These are phyloP conservation scores for Smallanthus sonchifolius DNA, from an alignment of 129 eudicot species.

Conservation along the genomic window DNA sequence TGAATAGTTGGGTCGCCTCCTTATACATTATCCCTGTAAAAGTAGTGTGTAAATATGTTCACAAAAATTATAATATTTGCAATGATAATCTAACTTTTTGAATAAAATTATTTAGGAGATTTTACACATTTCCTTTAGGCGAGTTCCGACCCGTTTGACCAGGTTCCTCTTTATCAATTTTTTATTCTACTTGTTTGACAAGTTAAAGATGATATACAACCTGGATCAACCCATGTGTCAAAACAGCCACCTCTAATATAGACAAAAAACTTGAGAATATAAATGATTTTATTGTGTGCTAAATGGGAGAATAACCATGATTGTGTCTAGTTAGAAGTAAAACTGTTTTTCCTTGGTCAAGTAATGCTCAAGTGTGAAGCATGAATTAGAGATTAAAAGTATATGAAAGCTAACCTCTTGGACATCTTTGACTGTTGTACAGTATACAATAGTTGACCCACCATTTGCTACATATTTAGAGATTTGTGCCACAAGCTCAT, in stretches of 20 bases:
- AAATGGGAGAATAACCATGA: not conserved
- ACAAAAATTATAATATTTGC: not conserved
- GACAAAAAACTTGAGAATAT: constrained; percentile 6
- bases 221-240: not conserved
- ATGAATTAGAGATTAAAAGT: constrained; percentile 6
- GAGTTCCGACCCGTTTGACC: not conserved
- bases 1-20: not conserved
- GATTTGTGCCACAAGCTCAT: constrained; percentile 61
- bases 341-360: constrained; percentile 1
- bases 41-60: not conserved
- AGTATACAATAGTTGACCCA: constrained; percentile 72
- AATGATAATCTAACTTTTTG: not conserved
- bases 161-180: not conserved
- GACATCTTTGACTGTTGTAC: constrained; percentile 78
- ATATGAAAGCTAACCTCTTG: constrained; percentile 56
- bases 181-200: not conserved
- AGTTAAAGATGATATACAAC: not conserved
- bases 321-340: not conserved
- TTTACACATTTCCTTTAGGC: not conserved
- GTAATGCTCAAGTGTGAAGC: constrained; percentile 6
- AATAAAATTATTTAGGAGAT: not conserved
- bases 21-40: not conserved
- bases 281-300: constrained; percentile 11
- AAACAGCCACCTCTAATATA: not conserved
- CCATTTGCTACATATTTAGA: constrained; percentile 45